Evolutionary conservation across 768 basidiomycete genomes (phyloP), one percentile per base, ranked within the genome.

Genomic region (Flagelloscypha sp.): DNA sequence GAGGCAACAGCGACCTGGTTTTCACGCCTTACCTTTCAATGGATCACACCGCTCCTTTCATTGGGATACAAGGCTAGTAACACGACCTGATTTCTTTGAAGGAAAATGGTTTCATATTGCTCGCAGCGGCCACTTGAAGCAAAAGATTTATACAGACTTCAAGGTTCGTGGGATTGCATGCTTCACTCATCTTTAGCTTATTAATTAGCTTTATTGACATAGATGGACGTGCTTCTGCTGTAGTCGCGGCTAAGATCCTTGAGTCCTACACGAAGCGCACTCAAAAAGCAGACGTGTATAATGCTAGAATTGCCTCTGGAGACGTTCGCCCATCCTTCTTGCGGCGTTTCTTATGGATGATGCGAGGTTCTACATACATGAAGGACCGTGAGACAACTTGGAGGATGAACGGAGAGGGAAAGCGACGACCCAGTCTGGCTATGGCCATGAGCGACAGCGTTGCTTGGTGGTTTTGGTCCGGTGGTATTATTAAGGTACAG

Each of bases 391-490:
- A 85, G 58, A 73, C 66, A 38, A 52, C 62, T 35, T 84, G 84
- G 80, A 62, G 74, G 44, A 72, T 76, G 37, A 64, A 60, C 16
- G 52, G 53, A 1, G 70, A 73, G 15, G 86, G 86, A 1, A 75
- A 62, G 52, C 70, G 62, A 41, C 65, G 58, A 32, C 67, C 84
- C 4, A 86, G 84, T 45, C 65, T 86, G 8, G 53, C 70, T 0
- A 60, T 66, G 54, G 81, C 85, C 1, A 68, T 88, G 58, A 86
- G 85, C 48, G 84, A 86, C 51, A 77, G 76, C 37, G 65, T 89
- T 40, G 73, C 72, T 31, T 84, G 76, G 74, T 78, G 71, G 64
- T 83, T 87, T 50, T 89, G 87, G 87, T 62, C 67, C 4, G 74
- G 65, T 28, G 87, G 82, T 5, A 20, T 76, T 1, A 49, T 73